These are phyloP conservation scores for Globisporangium acanthophoron DNA, from an alignment of 352 stramenopile genomes.

Conservation along the genomic window DNA sequence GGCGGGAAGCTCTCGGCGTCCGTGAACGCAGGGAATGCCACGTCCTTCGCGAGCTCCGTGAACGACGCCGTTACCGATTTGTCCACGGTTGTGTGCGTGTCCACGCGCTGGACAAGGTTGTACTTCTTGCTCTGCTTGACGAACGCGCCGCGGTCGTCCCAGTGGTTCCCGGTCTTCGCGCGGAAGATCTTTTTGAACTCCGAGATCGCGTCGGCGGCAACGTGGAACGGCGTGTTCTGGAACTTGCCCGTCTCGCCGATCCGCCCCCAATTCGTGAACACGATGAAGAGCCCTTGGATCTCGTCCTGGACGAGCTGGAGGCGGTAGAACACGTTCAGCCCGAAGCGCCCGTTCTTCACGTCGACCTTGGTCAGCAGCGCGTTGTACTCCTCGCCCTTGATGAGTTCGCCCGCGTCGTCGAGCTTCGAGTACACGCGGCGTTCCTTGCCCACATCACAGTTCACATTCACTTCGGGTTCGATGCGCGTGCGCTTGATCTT, in stretches of 20 bases:
- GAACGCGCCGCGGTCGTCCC: conserved; percentile 41
- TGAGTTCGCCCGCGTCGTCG: conserved; percentile 17
- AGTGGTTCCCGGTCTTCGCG: conserved; percentile 71
- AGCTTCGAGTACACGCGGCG: conserved; percentile 33
- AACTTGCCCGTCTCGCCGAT: conserved; percentile 74
- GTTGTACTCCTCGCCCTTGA: conserved; percentile 41
- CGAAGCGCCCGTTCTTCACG: conserved; percentile 61
- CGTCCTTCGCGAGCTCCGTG: conserved; percentile 25
- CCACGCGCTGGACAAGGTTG: conserved; percentile 62
- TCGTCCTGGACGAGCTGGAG: conserved; percentile 67
- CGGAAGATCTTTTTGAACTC: conserved; percentile 84
- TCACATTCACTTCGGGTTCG: conserved; percentile 37
- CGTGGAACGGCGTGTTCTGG: conserved; percentile 70
- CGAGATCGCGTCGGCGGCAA: conserved; percentile 34
- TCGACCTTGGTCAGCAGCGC: conserved; percentile 72
- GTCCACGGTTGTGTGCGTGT: conserved; percentile 48
- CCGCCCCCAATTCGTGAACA: conserved; percentile 80
- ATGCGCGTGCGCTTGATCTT: conserved; percentile 49
- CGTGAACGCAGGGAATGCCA: conserved; percentile 25
- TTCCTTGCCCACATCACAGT: conserved; percentile 57
- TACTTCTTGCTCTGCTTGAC: conserved; percentile 66
- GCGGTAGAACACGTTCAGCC: conserved; percentile 74
- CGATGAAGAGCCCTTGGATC: conserved; percentile 60
- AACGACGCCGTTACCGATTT: conserved; percentile 54
- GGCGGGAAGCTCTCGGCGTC: conserved; percentile 20